phyloP scores from a whole-genome alignment of 1,284 basidiomycete genomes.

The Leccinum pallidistipes region DNA sequence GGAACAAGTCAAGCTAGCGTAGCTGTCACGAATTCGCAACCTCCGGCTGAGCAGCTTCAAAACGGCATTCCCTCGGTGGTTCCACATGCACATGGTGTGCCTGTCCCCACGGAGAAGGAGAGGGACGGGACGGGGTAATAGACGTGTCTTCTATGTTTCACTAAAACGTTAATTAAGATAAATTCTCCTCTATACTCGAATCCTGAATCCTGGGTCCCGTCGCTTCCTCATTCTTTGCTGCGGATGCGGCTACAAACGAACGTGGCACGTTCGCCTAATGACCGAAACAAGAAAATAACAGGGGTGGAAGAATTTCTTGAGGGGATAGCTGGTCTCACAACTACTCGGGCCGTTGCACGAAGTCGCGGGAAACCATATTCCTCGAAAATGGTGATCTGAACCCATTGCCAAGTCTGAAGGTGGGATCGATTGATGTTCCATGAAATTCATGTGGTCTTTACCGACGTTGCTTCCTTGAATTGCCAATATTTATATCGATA shows the following conservation, averaged over 20 bases:
- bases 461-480: no score
- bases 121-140: constrained; percentile 29
- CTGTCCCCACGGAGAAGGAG: constrained; percentile 20
- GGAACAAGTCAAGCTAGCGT: constrained; percentile 24
- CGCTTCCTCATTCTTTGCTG: not conserved
- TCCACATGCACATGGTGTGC: constrained; percentile 1
- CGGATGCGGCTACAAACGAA: not conserved
- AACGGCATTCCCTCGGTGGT: constrained; percentile 18
- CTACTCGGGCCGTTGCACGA: no score
- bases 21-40: constrained; percentile 10
- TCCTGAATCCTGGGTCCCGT: not conserved
- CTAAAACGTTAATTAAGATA: constrained; percentile 10
- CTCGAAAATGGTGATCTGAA: not conserved
- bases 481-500: not conserved
- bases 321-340: not conserved
- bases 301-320: not conserved
- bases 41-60: constrained; percentile 17
- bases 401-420: not conserved
- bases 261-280: no score
- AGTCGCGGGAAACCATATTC: not conserved
- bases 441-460: no score
- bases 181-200: not conserved
- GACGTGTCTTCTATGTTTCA: constrained; percentile 17
- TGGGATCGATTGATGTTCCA: not conserved
- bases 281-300: not conserved